Percentiles rank a stretch among this genome's conserved stretches.
Conservation (phyloP, 371 early-diverging fungal genomes). For the Mucor lusitanicus region DNA sequence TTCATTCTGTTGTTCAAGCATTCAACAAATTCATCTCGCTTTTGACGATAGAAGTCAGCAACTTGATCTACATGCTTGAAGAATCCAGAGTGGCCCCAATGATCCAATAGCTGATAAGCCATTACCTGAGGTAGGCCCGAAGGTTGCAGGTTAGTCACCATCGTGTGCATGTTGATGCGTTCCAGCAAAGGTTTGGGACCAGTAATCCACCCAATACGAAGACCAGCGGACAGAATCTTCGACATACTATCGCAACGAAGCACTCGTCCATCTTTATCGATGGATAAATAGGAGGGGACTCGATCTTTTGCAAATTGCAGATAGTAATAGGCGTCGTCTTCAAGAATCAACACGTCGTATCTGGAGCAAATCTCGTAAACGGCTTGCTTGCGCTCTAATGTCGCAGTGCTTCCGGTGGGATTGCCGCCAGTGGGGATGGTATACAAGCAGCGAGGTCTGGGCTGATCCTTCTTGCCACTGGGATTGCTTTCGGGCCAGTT, state of each 20-base stretch:
- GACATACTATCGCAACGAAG: constrained; percentile 84
- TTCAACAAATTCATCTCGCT: constrained; percentile 63
- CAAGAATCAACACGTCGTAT: constrained; percentile 68
- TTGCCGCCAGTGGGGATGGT: constrained; percentile 74
- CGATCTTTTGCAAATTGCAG: constrained; percentile 49
- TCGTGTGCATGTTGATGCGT: constrained; percentile 72
- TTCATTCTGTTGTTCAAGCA: constrained; percentile 57
- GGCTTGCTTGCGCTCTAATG: constrained; percentile 60
- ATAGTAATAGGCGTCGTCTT: constrained; percentile 85
- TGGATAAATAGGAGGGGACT: constrained; percentile 69
- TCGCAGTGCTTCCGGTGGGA: constrained; percentile 70
- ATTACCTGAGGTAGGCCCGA: constrained; percentile 75
- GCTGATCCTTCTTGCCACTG: constrained; percentile 33
- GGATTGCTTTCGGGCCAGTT: constrained; percentile 48
- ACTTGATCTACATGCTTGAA: constrained; percentile 62
- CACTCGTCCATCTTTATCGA: constrained; percentile 81
- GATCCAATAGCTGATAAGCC: constrained; percentile 56
- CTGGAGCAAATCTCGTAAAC: constrained; percentile 62
- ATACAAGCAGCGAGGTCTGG: constrained; percentile 48
- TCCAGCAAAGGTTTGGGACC: constrained; percentile 71
- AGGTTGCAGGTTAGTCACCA: constrained; percentile 76
- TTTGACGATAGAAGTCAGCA: constrained; percentile 60
- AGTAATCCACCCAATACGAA: constrained; percentile 80
- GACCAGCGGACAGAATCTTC: constrained; percentile 78
- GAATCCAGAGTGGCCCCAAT: constrained; percentile 71